phyloP scores from a whole-genome alignment of 2,329 filamentous ascomycete species.

The Colletotrichum noveboracense region DNA sequence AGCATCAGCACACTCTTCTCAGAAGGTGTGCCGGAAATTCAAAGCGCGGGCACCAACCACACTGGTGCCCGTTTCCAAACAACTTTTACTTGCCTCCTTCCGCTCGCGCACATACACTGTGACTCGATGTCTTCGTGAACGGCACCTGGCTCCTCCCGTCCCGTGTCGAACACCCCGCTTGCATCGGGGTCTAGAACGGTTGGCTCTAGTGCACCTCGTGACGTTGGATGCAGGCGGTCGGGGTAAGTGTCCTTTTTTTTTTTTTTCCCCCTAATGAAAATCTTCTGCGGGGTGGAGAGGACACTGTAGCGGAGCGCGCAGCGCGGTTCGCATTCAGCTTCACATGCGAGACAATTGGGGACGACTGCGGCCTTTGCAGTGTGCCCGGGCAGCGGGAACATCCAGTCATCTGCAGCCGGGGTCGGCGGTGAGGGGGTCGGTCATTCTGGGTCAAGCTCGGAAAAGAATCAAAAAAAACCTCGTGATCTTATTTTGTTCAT shows the following conservation, averaged over 20 bases:
- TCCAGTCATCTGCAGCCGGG: background rate
- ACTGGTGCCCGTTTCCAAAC: background rate
- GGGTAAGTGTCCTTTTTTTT: background rate
- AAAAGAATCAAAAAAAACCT: background rate
- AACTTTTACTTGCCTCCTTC: background rate
- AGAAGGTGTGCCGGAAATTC: background rate
- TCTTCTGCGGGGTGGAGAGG: background rate
- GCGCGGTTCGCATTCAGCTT: constrained; percentile 14
- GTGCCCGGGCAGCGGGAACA: background rate
- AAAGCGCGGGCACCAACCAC: background rate
- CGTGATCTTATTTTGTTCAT: background rate
- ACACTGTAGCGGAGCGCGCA: background rate
- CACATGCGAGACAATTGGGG: constrained; percentile 16
- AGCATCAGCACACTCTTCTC: background rate
- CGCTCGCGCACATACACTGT: background rate
- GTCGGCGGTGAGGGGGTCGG: background rate
- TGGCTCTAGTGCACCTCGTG: constrained; percentile 11
- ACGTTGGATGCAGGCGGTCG: constrained; percentile 10
- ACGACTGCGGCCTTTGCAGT: background rate
- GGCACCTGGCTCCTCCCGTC: background rate
- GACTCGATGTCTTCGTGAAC: background rate
- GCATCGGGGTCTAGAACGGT: constrained; percentile 8
- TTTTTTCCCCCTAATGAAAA: too few species aligned
- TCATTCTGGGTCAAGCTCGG: background rate
- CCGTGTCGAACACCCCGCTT: background rate